phyloP scores from a whole-genome alignment of 164 flowering plant species.

The Liriodendron chinense region DNA sequence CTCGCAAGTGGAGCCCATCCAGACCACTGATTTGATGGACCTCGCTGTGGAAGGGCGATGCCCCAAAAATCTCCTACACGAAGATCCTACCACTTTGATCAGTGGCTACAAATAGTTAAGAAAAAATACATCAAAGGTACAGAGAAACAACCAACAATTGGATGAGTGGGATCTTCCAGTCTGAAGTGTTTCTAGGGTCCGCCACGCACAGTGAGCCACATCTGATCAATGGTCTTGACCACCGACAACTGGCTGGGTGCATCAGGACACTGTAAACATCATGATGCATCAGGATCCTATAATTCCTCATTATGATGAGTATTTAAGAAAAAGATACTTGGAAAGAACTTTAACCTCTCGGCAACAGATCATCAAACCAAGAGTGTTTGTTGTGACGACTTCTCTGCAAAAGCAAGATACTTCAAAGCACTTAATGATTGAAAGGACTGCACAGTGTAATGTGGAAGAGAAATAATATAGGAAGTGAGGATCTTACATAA shows the following conservation, averaged over 20 bases:
- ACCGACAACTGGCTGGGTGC: background rate
- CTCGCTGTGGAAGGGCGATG: background rate
- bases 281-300: background rate
- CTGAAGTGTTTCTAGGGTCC: background rate
- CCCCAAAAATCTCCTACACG: background rate
- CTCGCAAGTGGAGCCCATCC: background rate
- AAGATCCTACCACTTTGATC: background rate
- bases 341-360: slow-evolving; percentile 72
- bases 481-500: slow-evolving; percentile 48
- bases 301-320: background rate
- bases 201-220: background rate
- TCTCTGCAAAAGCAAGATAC: slow-evolving; percentile 49
- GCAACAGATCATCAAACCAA: slow-evolving; percentile 96
- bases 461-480: background rate
- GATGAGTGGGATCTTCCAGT: background rate
- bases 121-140: background rate
- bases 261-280: no score
- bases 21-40: background rate
- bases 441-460: background rate
- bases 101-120: background rate
- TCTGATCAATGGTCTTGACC: background rate
- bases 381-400: slow-evolving; percentile 89
- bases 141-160: background rate
- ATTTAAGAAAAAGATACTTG: background rate
- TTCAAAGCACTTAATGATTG: slow-evolving; percentile 4